Percentiles rank a stretch among this genome's conserved stretches.
Evolutionary conservation across 208 protist genomes (phyloP).

Genomic region (Trypanosoma cruzi): DNA sequence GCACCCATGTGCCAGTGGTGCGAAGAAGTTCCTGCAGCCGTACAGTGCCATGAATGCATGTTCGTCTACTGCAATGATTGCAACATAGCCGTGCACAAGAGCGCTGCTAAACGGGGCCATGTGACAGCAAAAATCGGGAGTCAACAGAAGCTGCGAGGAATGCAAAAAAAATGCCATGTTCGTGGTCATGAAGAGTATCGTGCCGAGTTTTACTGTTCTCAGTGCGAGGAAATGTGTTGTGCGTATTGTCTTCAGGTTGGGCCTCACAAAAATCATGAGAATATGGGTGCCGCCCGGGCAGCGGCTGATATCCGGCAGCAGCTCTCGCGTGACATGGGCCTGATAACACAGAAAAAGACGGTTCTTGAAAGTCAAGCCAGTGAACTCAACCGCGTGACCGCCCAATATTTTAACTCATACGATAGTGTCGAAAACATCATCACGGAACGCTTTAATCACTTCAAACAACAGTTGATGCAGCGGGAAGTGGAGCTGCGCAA

Average conservation of each 20-base stretch:
- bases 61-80: conserved; percentile 73
- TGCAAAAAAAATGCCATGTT: conserved; percentile 47
- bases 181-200: conserved; percentile 79
- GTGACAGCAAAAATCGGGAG: conserved; percentile 36
- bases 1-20: conserved; percentile 79
- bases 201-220: conserved; percentile 77
- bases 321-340: conserved; percentile 50
- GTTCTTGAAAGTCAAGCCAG: conserved; percentile 56
- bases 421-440: conserved; percentile 68
- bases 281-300: conserved; percentile 40
- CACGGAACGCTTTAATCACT: conserved; percentile 70
- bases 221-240: conserved; percentile 79
- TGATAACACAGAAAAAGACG: conserved; percentile 43
- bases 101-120: conserved; percentile 68
- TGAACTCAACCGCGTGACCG: conserved; percentile 66
- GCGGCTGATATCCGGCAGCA: conserved; percentile 63
- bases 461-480: conserved; percentile 71
- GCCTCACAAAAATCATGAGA: conserved; percentile 69
- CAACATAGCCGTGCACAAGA: conserved; percentile 71
- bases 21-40: conserved; percentile 40
- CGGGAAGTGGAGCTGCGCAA: conserved; percentile 66
- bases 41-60: conserved; percentile 79
- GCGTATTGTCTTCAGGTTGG: conserved; percentile 88
- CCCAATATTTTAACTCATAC: conserved; percentile 68
- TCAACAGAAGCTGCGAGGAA: conserved; percentile 37